Conservation (phyloP, 257 asterid genomes). For the Solanum infundibuliforme region DNA sequence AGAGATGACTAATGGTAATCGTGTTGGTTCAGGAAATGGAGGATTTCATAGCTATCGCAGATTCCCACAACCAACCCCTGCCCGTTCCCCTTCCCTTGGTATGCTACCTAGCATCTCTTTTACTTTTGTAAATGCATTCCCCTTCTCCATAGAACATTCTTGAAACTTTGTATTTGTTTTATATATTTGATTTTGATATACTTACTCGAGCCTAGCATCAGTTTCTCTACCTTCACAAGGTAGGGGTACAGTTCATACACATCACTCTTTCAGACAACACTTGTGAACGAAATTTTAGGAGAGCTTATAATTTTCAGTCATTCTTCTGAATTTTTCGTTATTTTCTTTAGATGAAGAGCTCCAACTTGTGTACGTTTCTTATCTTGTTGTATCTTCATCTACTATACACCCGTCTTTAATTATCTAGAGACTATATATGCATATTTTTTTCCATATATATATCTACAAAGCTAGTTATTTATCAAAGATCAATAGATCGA, state of each 20-base stretch:
- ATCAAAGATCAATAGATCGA: background rate
- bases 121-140: background rate
- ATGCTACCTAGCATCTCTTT: background rate
- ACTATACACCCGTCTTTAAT: background rate
- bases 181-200: too few relatives aligned
- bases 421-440: background rate
- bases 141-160: background rate
- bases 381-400: background rate
- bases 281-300: too few relatives aligned
- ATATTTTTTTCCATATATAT: too few relatives aligned
- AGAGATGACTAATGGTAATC: background rate
- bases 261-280: too few relatives aligned
- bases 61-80: constrained; percentile 21
- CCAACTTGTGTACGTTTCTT: background rate
- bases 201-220: background rate
- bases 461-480: background rate
- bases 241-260: background rate
- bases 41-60: constrained; percentile 57
- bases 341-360: background rate
- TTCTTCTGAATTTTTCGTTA: background rate
- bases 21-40: constrained; percentile 31
- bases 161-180: background rate
- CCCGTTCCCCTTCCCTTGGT: background rate
- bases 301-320: too few relatives aligned
- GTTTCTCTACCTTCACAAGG: background rate